Evolutionary conservation across 768 basidiomycete species (phyloP).

Genomic region (Kwoniella bestiolae): DNA sequence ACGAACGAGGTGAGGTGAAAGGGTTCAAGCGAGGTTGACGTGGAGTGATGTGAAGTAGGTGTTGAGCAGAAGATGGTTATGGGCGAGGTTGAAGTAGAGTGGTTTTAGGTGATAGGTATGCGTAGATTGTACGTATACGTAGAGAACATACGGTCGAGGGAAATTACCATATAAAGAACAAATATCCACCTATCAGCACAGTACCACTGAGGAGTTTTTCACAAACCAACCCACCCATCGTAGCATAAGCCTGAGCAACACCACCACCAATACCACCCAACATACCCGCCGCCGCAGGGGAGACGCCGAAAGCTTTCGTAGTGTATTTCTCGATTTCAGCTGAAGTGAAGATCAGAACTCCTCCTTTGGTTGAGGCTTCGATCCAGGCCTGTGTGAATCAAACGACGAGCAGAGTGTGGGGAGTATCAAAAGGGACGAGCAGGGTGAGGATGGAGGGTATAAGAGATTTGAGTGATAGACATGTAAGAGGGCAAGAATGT

Average conservation of each 20-base stretch:
- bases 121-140: no score
- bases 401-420: background rate
- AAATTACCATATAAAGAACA: no score
- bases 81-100: background rate
- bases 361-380: slow-evolving; percentile 98
- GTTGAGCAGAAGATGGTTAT: slow-evolving; percentile 6
- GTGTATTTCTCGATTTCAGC: slow-evolving; percentile 83
- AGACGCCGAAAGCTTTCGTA: slow-evolving; percentile 69
- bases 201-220: background rate
- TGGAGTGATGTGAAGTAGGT: background rate
- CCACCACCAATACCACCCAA: slow-evolving; percentile 98
- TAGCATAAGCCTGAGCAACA: slow-evolving; percentile 95
- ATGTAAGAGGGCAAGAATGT: background rate
- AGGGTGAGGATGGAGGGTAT: background rate
- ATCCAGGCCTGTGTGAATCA: slow-evolving; percentile 99
- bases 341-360: slow-evolving; percentile 91
- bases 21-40: background rate
- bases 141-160: no score
- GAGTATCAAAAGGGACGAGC: background rate
- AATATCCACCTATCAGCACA: background rate
- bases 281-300: slow-evolving; percentile 80
- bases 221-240: slow-evolving; percentile 80
- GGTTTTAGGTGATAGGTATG: no score
- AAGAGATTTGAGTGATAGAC: background rate
- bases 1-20: background rate